Conservation (phyloP, 169 alveolate genomes). For the Plasmodium relictum region DNA sequence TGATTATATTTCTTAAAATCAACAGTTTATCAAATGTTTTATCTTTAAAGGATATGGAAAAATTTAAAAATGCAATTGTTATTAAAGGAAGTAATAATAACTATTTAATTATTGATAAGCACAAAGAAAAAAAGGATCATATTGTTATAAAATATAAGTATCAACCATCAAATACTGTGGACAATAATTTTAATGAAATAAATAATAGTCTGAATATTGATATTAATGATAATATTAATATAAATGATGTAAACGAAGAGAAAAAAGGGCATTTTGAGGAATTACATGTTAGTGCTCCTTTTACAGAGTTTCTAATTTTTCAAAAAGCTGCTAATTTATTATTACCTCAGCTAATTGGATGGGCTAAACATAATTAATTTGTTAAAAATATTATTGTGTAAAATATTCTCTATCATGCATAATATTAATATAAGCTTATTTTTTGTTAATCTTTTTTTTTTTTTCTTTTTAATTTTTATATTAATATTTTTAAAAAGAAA, state of each 20-base stretch:
- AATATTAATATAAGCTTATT: too few relatives aligned
- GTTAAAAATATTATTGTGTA: too few relatives aligned
- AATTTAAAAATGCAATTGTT: conserved; percentile 42
- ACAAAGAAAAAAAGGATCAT: conserved; percentile 71
- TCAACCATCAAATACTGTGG: conserved; percentile 39
- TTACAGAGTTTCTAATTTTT: conserved; percentile 60
- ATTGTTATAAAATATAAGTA: conserved; percentile 63
- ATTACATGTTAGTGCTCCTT: conserved; percentile 54
- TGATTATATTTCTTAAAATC: conserved; percentile 64
- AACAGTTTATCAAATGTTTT: conserved; percentile 50
- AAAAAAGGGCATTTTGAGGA: conserved; percentile 59
- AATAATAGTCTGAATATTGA: conserved; percentile 38
- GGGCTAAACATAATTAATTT: conserved; percentile 57
- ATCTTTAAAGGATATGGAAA: conserved; percentile 45
- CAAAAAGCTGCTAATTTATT: conserved; percentile 74
- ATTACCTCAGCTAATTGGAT: conserved; percentile 62
- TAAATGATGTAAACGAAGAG: conserved; percentile 44
- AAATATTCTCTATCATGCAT: too few relatives aligned
- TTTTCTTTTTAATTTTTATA: too few relatives aligned
- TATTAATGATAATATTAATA: conserved; percentile 29
- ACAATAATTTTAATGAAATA: conserved; percentile 37
- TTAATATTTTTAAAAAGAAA: too few relatives aligned
- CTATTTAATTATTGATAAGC: conserved; percentile 60
- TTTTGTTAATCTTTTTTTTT: too few relatives aligned
- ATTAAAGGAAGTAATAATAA: conserved; percentile 61